Evolutionary conservation across 345 rosid species (phyloP).

Genomic region (Mercurialis annua): DNA sequence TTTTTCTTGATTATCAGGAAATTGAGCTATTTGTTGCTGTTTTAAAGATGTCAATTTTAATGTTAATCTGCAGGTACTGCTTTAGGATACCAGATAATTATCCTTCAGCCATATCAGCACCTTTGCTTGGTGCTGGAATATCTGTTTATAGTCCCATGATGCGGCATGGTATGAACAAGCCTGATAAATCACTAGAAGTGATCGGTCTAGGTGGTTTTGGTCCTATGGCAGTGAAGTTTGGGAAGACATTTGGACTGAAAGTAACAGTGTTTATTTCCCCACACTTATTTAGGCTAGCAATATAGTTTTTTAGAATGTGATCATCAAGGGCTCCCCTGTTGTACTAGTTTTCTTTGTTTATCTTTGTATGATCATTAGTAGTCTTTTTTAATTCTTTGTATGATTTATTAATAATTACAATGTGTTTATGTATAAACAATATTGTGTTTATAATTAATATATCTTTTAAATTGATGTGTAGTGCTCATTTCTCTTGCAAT

Average conservation of each 20-base stretch:
- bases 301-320: too few species aligned
- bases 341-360: too few species aligned
- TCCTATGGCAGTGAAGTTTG: conserved; percentile 94
- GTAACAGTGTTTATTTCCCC: conserved; percentile 81
- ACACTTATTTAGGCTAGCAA: too few species aligned
- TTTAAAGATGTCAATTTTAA: background rate
- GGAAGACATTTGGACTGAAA: conserved; percentile 79
- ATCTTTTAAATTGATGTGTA: too few species aligned
- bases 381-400: too few species aligned
- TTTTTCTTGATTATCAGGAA: background rate
- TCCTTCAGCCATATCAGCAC: conserved; percentile 76
- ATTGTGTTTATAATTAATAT: too few species aligned
- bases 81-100: conserved; percentile 58
- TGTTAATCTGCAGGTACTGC: conserved; percentile 60
- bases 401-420: too few species aligned
- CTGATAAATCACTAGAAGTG: conserved; percentile 76
- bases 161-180: conserved; percentile 72
- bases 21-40: background rate
- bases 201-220: conserved; percentile 94
- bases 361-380: too few species aligned
- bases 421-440: too few species aligned
- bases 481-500: too few species aligned
- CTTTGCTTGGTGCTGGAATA: conserved; percentile 86
- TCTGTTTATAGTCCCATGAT: conserved; percentile 85
- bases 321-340: too few species aligned